Base-by-base conservation (phyloP, 2,329 filamentous ascomycete genomes). In the Fonsecaea multimorphosa region DNA sequence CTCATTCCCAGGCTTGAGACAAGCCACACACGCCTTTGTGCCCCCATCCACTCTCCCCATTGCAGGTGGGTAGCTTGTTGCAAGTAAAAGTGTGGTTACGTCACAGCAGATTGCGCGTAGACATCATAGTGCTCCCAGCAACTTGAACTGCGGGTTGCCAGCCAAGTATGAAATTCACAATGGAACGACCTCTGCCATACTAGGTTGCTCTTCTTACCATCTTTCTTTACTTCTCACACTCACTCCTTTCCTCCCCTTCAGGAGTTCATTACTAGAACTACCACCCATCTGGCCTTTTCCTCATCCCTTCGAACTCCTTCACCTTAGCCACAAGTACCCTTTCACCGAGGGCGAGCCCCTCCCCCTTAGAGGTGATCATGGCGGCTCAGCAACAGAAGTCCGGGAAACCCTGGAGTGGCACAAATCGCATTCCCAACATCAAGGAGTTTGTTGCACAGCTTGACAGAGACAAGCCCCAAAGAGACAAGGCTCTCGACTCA, bases 361-460 rank as follows among this genome's bases (percentile, higher is more conserved):
- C 8, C n/a, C 22, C 32, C 22, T 32, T 14, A 31, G 9, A 31
- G 38, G 19, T 22, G 44, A 61, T 22, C n/a, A 65, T 68, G 58
- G 64, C 22, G 12, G 60, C 63, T 24, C 76, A 82, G 60, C 75
- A 78, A 54, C 82, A 83, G 71, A 81, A 81, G 57, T 77, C 77
- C 9, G 85, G 85, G 22, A 88, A 91, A 73, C 90, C 93, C 76
- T 97, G 96, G 82, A 94, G 91, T 32, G 92, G 89, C 58, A 79
- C 78, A 65, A 96, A 97, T 77, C 91, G 91, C 27, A 88, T 98
- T 60, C 94, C 94, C 6, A 97, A 92, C 63, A 90, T 97, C 71
- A 88, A 90, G 75, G 86, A 94, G 76, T 96, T 97, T 71, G 85
- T 97, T 71, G 85, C 91, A 60, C 86, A 86, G 69, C 84, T 97